phyloP scores from a whole-genome alignment of 176 grass and related monocot genomes.

The Calamus simplicifolius region DNA sequence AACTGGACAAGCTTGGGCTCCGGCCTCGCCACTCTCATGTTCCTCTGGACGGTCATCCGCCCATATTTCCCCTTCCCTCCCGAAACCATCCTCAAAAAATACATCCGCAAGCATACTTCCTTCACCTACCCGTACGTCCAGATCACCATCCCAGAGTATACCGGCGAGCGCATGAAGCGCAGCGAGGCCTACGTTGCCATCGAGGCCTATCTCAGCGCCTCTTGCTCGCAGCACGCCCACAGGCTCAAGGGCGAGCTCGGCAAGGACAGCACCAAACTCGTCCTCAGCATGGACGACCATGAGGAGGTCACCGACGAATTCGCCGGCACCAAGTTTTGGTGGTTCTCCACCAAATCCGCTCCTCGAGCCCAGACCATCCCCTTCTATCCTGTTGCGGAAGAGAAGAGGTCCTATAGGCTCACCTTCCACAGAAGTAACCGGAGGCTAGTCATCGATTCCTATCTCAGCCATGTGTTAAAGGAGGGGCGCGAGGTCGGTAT shows the following conservation, averaged over 20 bases:
- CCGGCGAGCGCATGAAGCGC: conserved; percentile 23
- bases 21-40: too few relatives aligned
- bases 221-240: conserved; percentile 28
- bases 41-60: too few relatives aligned
- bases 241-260: conserved; percentile 47
- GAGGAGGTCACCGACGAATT: conserved; percentile 56
- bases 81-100: neutral
- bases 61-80: neutral
- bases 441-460: conserved; percentile 25
- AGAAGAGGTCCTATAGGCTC: conserved; percentile 30
- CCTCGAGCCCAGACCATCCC: neutral
- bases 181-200: conserved; percentile 33
- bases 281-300: conserved; percentile 45
- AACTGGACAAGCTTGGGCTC: too few relatives aligned
- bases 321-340: conserved; percentile 36
- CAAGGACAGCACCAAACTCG: conserved; percentile 29
- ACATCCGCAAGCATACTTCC: too few relatives aligned
- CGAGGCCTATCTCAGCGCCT: conserved; percentile 49
- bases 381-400: neutral
- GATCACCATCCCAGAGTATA: too few relatives aligned
- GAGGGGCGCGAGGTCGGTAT: conserved; percentile 34
- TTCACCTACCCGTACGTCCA: conserved; percentile 46
- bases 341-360: conserved; percentile 6
- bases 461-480: conserved; percentile 29
- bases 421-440: conserved; percentile 48